phyloP scores from a whole-genome alignment of 2,329 filamentous ascomycete genomes.

The Fusarium goolgardi region DNA sequence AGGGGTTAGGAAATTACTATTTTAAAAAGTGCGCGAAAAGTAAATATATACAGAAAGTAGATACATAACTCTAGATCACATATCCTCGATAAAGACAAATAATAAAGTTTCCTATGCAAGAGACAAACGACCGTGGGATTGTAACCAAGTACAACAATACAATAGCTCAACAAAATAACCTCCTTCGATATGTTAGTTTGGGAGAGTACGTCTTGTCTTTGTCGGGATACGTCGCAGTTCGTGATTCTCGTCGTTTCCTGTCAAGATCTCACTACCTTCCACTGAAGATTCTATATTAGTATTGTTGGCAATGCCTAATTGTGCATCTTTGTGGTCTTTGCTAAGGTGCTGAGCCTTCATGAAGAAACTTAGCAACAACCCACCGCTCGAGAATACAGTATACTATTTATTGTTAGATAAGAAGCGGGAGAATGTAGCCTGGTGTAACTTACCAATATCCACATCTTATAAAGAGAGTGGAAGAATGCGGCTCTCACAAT shows the following conservation, averaged over 20 bases:
- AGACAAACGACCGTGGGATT: too few relatives aligned
- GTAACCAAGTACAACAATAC: background rate
- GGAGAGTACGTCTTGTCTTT: background rate
- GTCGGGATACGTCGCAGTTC: background rate
- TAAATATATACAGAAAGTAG: too few relatives aligned
- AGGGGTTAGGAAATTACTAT: too few relatives aligned
- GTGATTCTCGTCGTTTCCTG: background rate
- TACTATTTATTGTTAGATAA: constrained; percentile 25
- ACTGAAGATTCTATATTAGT: fast-evolving
- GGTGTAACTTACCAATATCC: constrained; percentile 45
- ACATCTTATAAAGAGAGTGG: constrained; percentile 42
- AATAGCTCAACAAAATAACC: too few relatives aligned
- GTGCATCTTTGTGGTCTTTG: constrained; percentile 37
- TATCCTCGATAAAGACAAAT: background rate
- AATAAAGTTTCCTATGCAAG: background rate
- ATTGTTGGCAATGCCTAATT: constrained; percentile 28
- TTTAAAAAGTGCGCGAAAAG: too few relatives aligned
- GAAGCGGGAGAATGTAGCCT: too few relatives aligned
- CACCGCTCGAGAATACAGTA: constrained; percentile 29
- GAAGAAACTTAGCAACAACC: constrained; percentile 37
- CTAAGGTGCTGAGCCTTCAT: constrained; percentile 42
- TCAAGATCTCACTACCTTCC: background rate
- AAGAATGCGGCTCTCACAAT: constrained; percentile 45
- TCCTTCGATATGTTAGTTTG: background rate
- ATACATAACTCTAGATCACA: too few relatives aligned